Evolutionary conservation across 192 early-diverging fungal genomes (phyloP), one percentile per base, ranked within the genome.

Genomic region (Kappamyces sp.): DNA sequence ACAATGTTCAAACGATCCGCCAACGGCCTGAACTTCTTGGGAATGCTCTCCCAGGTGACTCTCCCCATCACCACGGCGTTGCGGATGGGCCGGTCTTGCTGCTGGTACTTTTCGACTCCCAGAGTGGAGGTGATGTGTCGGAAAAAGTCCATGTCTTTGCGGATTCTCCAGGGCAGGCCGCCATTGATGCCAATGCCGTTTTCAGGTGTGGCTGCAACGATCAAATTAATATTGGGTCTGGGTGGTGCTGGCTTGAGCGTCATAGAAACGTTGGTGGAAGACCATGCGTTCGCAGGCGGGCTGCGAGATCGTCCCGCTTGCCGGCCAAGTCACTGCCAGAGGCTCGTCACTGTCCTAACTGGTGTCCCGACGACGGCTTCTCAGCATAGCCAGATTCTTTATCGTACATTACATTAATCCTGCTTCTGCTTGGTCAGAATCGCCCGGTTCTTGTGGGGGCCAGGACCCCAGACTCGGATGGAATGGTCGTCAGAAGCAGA

Each of bases 51-150:
- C 93, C 94, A 99, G 13, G 92, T 94, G 15, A 74, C 71, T 44
- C 93, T 80, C 44, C 96, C 96, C 90, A 99, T 92, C 62, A 99
- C 89, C 44, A 90, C 88, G 0, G 85, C 87, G 68, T 98, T 98
- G 8, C 5, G 42, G 37, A 62, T 49, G 33, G 23, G 53, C 7
- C 2, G 3, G 32, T 75, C 44, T 61, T 70, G 0, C 41, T 41
- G 13, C 7, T 39, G 23, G 41, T 39, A 49, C 6, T 36, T 13
- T 8, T 38, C 43, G 3, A 52, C 47, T 4, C 61, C 58, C 3
- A 79, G 49, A 23, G 36, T 52, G 5, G 70, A 78, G 3, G 94
- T 93, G 9, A 90, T 65, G 10, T 62, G 52, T 44, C 74, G 76
- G 65, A 98, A 98, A 69, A 81, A 94, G 12, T 68, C 71, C 87